Evolutionary conservation across 345 rosid species (phyloP).

Genomic region (Euphorbia peplus): DNA sequence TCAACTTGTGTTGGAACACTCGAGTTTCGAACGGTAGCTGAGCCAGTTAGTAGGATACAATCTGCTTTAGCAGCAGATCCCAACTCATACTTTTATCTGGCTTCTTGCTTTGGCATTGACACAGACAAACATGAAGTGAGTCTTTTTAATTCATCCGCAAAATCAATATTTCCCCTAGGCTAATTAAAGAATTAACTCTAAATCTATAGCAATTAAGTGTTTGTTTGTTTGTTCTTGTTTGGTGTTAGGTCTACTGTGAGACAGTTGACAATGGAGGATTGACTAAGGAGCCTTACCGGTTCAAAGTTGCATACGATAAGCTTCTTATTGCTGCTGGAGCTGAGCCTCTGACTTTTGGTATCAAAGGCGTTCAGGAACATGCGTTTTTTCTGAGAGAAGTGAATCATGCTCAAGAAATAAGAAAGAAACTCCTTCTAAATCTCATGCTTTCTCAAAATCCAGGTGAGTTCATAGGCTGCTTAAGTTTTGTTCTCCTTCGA

Average conservation of each 20-base stretch:
- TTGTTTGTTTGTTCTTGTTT: slow-evolving; percentile 5
- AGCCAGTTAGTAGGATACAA: slow-evolving; percentile 80
- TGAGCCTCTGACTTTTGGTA: slow-evolving; percentile 86
- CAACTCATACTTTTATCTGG: slow-evolving; percentile 76
- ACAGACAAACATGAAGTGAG: slow-evolving; percentile 68
- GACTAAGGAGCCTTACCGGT: slow-evolving; percentile 59
- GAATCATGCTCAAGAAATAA: slow-evolving; percentile 87
- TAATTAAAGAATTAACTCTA: not conserved
- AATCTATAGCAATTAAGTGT: not conserved
- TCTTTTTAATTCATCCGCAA: slow-evolving; percentile 4
- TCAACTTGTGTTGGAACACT: slow-evolving; percentile 80
- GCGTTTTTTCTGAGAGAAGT: slow-evolving; percentile 92
- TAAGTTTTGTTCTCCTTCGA: not conserved
- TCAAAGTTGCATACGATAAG: slow-evolving; percentile 89
- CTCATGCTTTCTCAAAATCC: slow-evolving; percentile 93
- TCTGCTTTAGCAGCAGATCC: slow-evolving; percentile 67
- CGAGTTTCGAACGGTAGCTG: slow-evolving; percentile 87
- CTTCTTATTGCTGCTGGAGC: slow-evolving; percentile 86
- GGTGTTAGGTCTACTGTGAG: slow-evolving; percentile 71
- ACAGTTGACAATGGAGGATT: slow-evolving; percentile 48
- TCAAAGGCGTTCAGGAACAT: slow-evolving; percentile 82
- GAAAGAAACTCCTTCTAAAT: slow-evolving; percentile 86
- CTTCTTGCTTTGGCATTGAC: slow-evolving; percentile 71
- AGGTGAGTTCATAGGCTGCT: slow-evolving; percentile 32
- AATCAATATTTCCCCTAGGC: not conserved